Percentiles rank a stretch among this genome's conserved stretches.
These are phyloP conservation scores for Myxozyma geophila DNA, from an alignment of 805 yeast species.

Conservation along the genomic window DNA sequence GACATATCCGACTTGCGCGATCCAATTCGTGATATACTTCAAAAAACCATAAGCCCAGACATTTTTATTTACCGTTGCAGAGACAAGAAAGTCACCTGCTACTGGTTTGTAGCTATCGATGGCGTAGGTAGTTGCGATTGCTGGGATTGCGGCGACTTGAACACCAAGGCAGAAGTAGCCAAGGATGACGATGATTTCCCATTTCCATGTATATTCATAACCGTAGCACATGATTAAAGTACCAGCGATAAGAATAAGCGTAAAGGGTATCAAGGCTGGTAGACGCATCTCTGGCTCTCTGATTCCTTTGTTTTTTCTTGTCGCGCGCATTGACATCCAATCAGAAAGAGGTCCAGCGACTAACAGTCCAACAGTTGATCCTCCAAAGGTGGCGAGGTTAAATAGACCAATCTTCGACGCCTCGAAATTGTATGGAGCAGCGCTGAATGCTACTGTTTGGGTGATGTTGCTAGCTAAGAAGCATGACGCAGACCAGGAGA, in stretches of 20 bases:
- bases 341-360: conserved; percentile 12
- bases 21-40: conserved; percentile 1
- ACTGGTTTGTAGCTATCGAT: conserved; percentile 12
- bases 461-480: conserved; percentile 6
- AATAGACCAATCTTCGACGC: neutral
- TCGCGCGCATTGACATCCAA: conserved; percentile 10
- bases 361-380: conserved; percentile 4
- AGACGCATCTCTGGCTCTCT: conserved; percentile 33
- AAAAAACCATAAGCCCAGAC: conserved; percentile 10
- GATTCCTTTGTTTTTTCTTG: conserved; percentile 19
- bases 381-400: conserved; percentile 1
- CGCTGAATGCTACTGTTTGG: neutral
- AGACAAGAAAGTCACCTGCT: conserved; percentile 3
- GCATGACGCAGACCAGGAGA: conserved; percentile 5
- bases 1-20: neutral
- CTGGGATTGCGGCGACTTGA: conserved; percentile 7
- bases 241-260: conserved; percentile 2
- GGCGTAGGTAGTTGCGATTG: conserved; percentile 7
- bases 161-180: conserved; percentile 5
- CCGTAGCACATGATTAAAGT: neutral
- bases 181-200: conserved; percentile 8
- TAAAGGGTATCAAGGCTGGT: conserved; percentile 2
- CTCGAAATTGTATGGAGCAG: conserved; percentile 1
- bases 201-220: neutral
- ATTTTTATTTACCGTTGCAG: conserved; percentile 8